These are phyloP conservation scores for Diplotaxis tenuifolia DNA, from an alignment of 345 rosid species.

Conservation along the genomic window DNA sequence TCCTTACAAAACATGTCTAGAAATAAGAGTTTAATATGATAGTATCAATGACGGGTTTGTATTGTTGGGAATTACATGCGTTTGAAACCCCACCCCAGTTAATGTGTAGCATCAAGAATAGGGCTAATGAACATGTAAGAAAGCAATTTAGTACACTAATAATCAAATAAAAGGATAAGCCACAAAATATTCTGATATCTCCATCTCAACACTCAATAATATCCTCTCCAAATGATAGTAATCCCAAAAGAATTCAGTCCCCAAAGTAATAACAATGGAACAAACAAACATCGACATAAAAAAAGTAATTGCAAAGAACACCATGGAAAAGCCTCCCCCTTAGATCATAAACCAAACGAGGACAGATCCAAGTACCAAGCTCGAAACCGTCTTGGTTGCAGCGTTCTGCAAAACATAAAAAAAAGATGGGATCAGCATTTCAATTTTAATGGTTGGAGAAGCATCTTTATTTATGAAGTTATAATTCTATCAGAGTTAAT, in stretches of 20 bases:
- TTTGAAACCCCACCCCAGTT: background rate
- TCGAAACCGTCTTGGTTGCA: constrained; percentile 35
- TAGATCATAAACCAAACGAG: constrained; percentile 38
- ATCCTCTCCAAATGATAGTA: constrained; percentile 29
- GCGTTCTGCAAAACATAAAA: constrained; percentile 31
- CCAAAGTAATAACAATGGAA: constrained; percentile 36
- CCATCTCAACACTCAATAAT: constrained; percentile 28
- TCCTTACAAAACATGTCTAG: too few species aligned
- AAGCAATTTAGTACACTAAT: constrained; percentile 22
- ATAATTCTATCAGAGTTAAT: background rate
- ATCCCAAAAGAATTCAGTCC: constrained; percentile 41
- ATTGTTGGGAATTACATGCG: too few species aligned
- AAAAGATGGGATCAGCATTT: background rate
- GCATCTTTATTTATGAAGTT: background rate
- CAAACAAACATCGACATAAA: constrained; percentile 26
- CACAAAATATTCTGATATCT: constrained; percentile 27
- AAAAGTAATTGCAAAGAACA: constrained; percentile 23
- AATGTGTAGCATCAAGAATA: background rate
- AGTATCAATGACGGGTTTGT: too few species aligned
- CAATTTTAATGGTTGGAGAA: background rate
- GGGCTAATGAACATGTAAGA: background rate
- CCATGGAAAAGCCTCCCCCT: background rate
- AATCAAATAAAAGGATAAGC: constrained; percentile 29
- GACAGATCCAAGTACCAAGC: constrained; percentile 40
- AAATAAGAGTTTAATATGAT: too few species aligned